Base-by-base conservation (phyloP, 805 yeast species). In the Candida broadrunensis region DNA sequence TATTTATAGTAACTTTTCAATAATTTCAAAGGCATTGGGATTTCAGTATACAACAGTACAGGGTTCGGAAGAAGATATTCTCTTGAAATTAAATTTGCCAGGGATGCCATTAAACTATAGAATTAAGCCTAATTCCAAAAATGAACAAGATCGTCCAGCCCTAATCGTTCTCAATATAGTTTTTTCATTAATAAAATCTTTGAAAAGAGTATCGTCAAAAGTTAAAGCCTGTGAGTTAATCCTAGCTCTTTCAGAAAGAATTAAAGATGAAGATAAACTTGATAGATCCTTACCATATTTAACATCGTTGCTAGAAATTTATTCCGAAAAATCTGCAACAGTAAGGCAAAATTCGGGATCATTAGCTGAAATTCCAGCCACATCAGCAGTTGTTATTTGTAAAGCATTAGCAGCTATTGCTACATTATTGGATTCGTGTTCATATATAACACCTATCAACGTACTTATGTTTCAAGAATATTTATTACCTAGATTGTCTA, bases 261-360 rank as follows among this genome's bases (percentile, higher is more conserved):
- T 88, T 2, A 77, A 78, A 18, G 98, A 93, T 56, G 95, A 86
- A 42, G 82, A 81, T 13, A 91, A 89, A 56, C 66, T 93, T 30
- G 97, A 93, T 58, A 64, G 97, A 34, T 80, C 88, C 24, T 60
- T 93, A 18, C 98, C 99, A 0, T 88, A 84, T 55, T 58, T 93
- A 18, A 75, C 87, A 17, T 65, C 79, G n/a, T 67, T 88, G 39
- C 58, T 90, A 12, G 88, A 85, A 38, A 96, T 88, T 34, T 65
- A 52, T 35, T 50, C 60, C 3, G 61, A 58, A 32, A 25, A 19
- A 33, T 16, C 40, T 35, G 29, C 30, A 25, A 15, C 31, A 15
- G 9, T 6, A 7, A 13, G 36, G 35, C 18, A 30, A 36, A 11
- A 25, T 19, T 33, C 13, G 21, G 40, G 14, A 34, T 24, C 14